Base-by-base conservation (phyloP, 176 grass and related monocot species). In the Calamus simplicifolius region DNA sequence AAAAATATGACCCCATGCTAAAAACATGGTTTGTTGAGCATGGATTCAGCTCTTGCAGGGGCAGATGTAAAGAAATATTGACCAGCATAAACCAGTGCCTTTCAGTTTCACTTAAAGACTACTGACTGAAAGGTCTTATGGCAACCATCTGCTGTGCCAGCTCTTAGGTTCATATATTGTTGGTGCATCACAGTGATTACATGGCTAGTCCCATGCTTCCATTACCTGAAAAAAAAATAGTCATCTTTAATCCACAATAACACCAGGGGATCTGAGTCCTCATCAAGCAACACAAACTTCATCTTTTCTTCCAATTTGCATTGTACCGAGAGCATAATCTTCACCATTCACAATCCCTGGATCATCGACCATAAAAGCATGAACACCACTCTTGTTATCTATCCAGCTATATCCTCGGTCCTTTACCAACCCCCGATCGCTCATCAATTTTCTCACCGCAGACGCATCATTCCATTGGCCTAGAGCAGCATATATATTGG, bases 401-500 rank as follows among this genome's bases (percentile, higher is more conserved):
- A 95, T 79, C 85, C 90, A 89, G 62, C 85, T 95, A 63, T 78
- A 83, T 5, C 82, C 90, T 35, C 76, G 77, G 53, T 73, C 73
- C 79, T 95, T 95, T 27, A 77, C 70, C 52, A 95, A 75, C 25
- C 90, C 76, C 69, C 82, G 76, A 25, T 64, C 64, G 72, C 56
- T 85, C 90, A 86, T 89, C 54, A 89, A 73, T 79, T 31, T 70
- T 60, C 90, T 85, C 51, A 95, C 60, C 43, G 58, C 73, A 27
- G 68, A 80, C 72, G 85, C 85, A 72, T 95, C 90, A 48, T 70
- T 50, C 67, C 84, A 84, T 56, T 66, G 72, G 35, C 85, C 90
- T 71, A 86, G 64, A 35, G 78, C 66, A 27, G 85, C 80, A 79
- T 95, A 95, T 78, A 95, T 95, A 68, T 95, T 95, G 57, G 90